Evolutionary conservation across 352 stramenopile species (phyloP).

Genomic region (Albugo candida): DNA sequence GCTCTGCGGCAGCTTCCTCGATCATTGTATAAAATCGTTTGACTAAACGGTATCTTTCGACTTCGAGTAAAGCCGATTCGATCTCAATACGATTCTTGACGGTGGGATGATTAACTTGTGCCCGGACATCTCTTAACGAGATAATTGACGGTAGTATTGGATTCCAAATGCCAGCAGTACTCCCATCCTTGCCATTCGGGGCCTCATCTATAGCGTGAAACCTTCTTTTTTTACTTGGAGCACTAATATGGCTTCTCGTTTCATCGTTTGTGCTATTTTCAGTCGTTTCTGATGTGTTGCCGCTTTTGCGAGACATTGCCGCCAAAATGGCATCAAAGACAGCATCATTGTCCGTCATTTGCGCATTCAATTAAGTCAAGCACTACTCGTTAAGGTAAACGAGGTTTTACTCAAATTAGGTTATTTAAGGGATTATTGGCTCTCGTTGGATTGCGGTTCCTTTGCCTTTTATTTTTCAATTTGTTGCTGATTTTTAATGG

Average conservation of each 20-base stretch:
- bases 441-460: neutral
- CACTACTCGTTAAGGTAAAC: no score
- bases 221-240: slow-evolving; percentile 4
- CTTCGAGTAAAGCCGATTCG: slow-evolving; percentile 16
- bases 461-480: slow-evolving; percentile 71
- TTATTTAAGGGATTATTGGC: neutral
- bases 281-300: no score
- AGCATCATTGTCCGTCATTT: no score
- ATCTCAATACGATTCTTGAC: no score
- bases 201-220: slow-evolving; percentile 1
- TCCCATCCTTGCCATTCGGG: no score
- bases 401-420: no score
- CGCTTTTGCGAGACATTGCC: slow-evolving; percentile 58
- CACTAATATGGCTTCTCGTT: neutral
- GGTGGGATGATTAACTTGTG: no score
- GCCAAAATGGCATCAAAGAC: slow-evolving; percentile 39
- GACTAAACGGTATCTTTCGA: slow-evolving; percentile 44
- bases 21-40: slow-evolving; percentile 51
- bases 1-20: slow-evolving; percentile 31
- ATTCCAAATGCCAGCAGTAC: slow-evolving; percentile 25
- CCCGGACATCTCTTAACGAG: no score
- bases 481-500: slow-evolving; percentile 54
- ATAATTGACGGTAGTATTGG: slow-evolving; percentile 8
- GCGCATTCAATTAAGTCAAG: no score
- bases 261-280: neutral